Percentiles rank a stretch among this genome's conserved stretches.
Conservation (phyloP, 208 protist genomes). For the Leishmania aethiopica region DNA sequence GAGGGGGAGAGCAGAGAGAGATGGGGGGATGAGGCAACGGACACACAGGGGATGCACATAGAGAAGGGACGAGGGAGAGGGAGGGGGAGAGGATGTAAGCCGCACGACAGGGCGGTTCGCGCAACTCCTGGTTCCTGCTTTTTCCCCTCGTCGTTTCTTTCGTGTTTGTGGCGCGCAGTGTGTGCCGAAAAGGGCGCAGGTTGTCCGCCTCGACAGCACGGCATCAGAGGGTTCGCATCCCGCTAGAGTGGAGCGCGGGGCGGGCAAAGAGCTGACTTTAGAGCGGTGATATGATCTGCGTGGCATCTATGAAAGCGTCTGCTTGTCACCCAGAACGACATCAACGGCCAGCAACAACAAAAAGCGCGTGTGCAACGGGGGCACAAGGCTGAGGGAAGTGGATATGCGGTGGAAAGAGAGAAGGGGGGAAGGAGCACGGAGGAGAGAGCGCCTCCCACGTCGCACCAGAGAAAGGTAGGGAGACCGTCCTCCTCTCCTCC, state of each 20-base stretch:
- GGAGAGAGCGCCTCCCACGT: not conserved
- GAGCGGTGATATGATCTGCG: not conserved
- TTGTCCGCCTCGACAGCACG: not conserved
- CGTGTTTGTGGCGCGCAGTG: not conserved
- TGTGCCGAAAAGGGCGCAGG: not conserved
- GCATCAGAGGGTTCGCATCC: not conserved
- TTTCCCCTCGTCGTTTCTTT: not conserved
- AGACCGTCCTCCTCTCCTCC: not conserved
- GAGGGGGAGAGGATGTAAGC: not conserved
- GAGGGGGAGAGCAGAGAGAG: not conserved
- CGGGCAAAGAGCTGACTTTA: not conserved
- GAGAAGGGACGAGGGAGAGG: not conserved
- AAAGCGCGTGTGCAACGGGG: not conserved
- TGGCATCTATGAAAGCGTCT: conserved; percentile 8
- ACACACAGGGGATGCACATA: not conserved
- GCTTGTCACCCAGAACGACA: not conserved
- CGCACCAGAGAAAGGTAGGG: not conserved
- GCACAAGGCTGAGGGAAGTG: not conserved
- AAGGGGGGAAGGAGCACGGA: not conserved
- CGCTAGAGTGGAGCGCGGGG: not conserved
- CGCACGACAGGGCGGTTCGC: not conserved
- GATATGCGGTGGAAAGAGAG: not conserved
- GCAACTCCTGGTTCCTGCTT: not conserved
- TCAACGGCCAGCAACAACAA: not conserved
- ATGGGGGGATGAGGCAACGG: not conserved